phyloP scores from a whole-genome alignment of 2,329 filamentous ascomycete genomes.

The Cladosporium cucumerinum region DNA sequence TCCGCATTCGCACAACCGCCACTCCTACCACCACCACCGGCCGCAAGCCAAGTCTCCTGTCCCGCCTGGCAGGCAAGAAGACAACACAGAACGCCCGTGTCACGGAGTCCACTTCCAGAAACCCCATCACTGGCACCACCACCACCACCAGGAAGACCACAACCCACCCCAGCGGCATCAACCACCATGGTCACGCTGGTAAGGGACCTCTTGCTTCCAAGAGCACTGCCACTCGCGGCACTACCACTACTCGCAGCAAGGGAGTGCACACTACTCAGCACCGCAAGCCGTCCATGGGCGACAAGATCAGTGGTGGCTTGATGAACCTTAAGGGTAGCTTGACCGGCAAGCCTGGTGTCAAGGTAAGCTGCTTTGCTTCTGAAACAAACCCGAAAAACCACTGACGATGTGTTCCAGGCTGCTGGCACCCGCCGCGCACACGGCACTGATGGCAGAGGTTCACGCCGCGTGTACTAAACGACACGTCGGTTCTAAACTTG shows the following conservation, averaged over 20 bases:
- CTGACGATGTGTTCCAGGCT: slow-evolving; percentile 21
- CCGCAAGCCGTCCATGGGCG: slow-evolving; percentile 65
- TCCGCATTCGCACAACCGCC: slow-evolving; percentile 21
- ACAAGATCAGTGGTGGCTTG: slow-evolving; percentile 75
- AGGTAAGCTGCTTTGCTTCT: slow-evolving; percentile 47
- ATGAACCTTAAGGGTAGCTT: slow-evolving; percentile 69
- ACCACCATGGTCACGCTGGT: slow-evolving; percentile 27
- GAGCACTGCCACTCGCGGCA: slow-evolving; percentile 20
- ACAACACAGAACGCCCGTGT: slow-evolving; percentile 39
- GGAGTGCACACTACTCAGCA: slow-evolving; percentile 45
- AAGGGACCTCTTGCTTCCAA: slow-evolving; percentile 25
- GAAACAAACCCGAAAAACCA: not conserved
- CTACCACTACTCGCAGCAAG: slow-evolving; percentile 51
- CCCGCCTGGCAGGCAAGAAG: slow-evolving; percentile 48
- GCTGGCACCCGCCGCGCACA: slow-evolving; percentile 36
- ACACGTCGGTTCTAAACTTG: not conserved
- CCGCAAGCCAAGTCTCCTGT: slow-evolving; percentile 53
- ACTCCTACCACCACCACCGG: slow-evolving; percentile 30
- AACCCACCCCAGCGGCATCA: slow-evolving; percentile 29
- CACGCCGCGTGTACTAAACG: slow-evolving; percentile 19
- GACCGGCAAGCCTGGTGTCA: slow-evolving; percentile 66
- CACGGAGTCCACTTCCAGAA: slow-evolving; percentile 43
- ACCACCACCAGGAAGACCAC: slow-evolving; percentile 34
- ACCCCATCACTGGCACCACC: slow-evolving; percentile 36
- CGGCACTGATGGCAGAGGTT: slow-evolving; percentile 35